These are phyloP conservation scores for Rhododendron mucronatum DNA, from an alignment of 148 eudicot species.

Conservation along the genomic window DNA sequence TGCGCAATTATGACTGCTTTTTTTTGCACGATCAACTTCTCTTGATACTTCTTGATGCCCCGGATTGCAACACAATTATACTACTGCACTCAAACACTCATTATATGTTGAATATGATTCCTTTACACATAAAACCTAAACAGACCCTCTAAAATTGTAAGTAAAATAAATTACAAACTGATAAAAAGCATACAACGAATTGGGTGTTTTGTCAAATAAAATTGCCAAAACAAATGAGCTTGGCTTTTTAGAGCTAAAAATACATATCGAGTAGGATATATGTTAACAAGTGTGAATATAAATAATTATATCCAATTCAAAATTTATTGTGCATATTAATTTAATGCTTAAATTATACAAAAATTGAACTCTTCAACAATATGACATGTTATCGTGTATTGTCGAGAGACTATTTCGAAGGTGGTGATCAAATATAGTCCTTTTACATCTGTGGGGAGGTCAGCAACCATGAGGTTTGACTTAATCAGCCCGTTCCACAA, in stretches of 20 bases:
- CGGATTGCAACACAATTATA: not conserved
- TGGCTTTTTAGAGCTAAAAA: not conserved
- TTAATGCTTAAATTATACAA: too few relatives aligned
- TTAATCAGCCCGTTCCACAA: too few relatives aligned
- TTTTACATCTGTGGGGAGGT: too few relatives aligned
- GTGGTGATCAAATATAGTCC: not conserved
- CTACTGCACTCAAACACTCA: not conserved
- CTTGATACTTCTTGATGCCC: not conserved
- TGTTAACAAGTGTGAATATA: too few relatives aligned
- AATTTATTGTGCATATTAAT: too few relatives aligned
- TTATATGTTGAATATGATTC: not conserved
- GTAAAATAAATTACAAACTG: too few relatives aligned
- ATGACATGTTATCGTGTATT: too few relatives aligned
- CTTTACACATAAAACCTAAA: not conserved
- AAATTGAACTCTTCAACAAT: too few relatives aligned
- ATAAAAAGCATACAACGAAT: not conserved
- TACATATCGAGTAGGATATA: too few relatives aligned
- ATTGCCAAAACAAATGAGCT: not conserved
- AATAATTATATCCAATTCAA: too few relatives aligned
- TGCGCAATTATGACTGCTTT: not conserved
- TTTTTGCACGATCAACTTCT: not conserved
- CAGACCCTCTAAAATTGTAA: not conserved
- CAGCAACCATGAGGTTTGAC: too few relatives aligned
- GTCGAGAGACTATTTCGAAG: not conserved
- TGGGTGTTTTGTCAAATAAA: not conserved